Evolutionary conservation across 2,329 filamentous ascomycete genomes (phyloP).

Genomic region (Chrysoporthe austroafricana): DNA sequence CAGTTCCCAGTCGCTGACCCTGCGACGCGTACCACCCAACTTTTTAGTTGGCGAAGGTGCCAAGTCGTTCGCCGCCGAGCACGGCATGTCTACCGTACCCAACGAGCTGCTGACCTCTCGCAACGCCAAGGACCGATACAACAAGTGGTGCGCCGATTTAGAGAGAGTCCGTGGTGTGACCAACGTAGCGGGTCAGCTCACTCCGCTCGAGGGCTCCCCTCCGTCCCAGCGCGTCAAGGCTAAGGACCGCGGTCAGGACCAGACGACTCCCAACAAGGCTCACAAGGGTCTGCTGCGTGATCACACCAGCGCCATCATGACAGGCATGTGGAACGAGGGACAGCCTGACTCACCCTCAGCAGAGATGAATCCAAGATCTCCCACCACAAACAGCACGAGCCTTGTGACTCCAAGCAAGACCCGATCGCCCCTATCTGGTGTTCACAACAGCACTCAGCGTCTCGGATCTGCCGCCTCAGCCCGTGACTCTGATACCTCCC

Average conservation of each 20-base stretch:
- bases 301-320: constrained; percentile 58
- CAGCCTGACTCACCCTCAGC: constrained; percentile 60
- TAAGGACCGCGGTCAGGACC: not conserved
- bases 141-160: constrained; percentile 78
- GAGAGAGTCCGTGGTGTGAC: constrained; percentile 41
- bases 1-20: constrained; percentile 75
- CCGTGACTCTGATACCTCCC: not conserved
- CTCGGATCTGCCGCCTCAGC: not conserved
- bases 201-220: constrained; percentile 30
- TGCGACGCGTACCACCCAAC: constrained; percentile 90
- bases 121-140: constrained; percentile 76
- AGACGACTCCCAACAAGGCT: not conserved
- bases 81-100: constrained; percentile 73
- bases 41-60: constrained; percentile 87
- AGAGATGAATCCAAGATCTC: not conserved
- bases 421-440: constrained; percentile 13
- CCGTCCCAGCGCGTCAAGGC: not conserved
- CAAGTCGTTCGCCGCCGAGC: constrained; percentile 79
- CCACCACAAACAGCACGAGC: constrained; percentile 2
- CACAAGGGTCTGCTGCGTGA: constrained; percentile 42
- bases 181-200: constrained; percentile 46
- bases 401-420: constrained; percentile 19
- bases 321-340: constrained; percentile 64
- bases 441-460: constrained; percentile 12
- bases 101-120: constrained; percentile 80